Base-by-base conservation (phyloP, 805 yeast genomes). In the Teunomyces tritomae region DNA sequence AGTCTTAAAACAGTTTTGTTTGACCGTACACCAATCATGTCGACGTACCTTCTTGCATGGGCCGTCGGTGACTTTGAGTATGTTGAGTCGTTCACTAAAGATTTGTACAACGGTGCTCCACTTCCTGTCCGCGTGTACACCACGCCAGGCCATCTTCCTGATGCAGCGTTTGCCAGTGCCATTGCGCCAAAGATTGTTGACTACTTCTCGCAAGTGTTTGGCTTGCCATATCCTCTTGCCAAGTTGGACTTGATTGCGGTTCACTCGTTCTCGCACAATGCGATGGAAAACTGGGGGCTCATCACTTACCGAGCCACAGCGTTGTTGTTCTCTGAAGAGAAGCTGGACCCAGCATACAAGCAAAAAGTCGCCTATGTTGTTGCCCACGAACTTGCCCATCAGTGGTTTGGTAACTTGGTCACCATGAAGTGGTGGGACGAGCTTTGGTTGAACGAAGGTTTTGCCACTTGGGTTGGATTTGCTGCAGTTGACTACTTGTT, bases 401-500 rank as follows among this genome's bases (percentile, higher is more conserved):
- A 89, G 63, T 89, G 96, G 96, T 89, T 88, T 59, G 96, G 96
- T 47, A 85, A 89, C 65, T 77, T 85, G 57, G 92, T 87, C 51
- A 89, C 96, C 41, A 89, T 88, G 96, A 83, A 85, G 58, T 89
- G 95, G 94, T 88, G 96, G 96, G 89, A 88, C 57, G 94, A 87
- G 58, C 74, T 88, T 55, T 88, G 96, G 96, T 78, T 88, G 51
- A 88, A 88, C 61, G 96, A 88, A 68, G 94, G 95, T 10, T 88
- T 88, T 68, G 96, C 96, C 13, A 88, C 96, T 26, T 88, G 88
- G 84, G 86, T 85, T 61, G 87, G 89, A 3, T 85, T 79, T 76
- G 69, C 77, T 46, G 84, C 90, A 13, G 84, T 84, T 45, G 84
- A 85, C 59, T 65, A 77, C 53, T 76, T 87, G 57, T 82, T 79